A percentile compares a stretch with the other conserved stretches of the same genome.
Evolutionary conservation across 2,329 filamentous ascomycete species (phyloP).

Genomic region (Hymenotorrendiella dingleyae): DNA sequence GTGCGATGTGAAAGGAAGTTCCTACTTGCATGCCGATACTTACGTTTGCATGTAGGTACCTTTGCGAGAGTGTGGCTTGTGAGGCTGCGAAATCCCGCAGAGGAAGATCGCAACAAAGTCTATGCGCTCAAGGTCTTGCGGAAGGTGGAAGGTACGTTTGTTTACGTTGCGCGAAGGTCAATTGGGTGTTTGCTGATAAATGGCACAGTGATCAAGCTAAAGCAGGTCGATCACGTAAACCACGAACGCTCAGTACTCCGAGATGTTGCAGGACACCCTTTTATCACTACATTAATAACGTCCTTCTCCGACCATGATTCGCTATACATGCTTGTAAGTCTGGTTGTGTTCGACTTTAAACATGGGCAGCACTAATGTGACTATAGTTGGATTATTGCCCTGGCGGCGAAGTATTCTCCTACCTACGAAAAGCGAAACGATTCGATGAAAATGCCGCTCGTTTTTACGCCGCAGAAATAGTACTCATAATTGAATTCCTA

Average conservation of each 20-base stretch:
- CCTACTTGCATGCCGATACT: slow-evolving; percentile 1
- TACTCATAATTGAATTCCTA: slow-evolving; percentile 72
- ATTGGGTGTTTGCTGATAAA: slow-evolving; percentile 8
- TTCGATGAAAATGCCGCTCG: slow-evolving; percentile 74
- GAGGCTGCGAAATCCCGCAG: slow-evolving; percentile 49
- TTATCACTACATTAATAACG: slow-evolving; percentile 72
- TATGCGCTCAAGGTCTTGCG: slow-evolving; percentile 77
- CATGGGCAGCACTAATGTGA: no score
- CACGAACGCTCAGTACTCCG: slow-evolving; percentile 75
- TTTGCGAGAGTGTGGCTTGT: slow-evolving; percentile 81
- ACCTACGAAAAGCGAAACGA: slow-evolving; percentile 68
- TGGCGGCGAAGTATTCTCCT: slow-evolving; percentile 79
- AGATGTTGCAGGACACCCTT: slow-evolving; percentile 73
- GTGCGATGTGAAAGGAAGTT: not conserved
- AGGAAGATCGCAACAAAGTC: slow-evolving; percentile 56
- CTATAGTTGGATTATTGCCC: slow-evolving; percentile 68
- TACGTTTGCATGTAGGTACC: slow-evolving; percentile 47
- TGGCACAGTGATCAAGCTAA: slow-evolving; percentile 64
- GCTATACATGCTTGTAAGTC: slow-evolving; percentile 65
- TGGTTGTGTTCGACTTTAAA: no score
- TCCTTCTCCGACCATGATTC: slow-evolving; percentile 77
- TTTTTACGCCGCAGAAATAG: slow-evolving; percentile 81
- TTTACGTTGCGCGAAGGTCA: not conserved
- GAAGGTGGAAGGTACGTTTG: slow-evolving; percentile 46
- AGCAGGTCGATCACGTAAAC: slow-evolving; percentile 81